A percentile compares a stretch with the other conserved stretches of the same genome.
phyloP scores from a whole-genome alignment of 192 early-diverging fungal genomes.

The Obelidium mucronatum region DNA sequence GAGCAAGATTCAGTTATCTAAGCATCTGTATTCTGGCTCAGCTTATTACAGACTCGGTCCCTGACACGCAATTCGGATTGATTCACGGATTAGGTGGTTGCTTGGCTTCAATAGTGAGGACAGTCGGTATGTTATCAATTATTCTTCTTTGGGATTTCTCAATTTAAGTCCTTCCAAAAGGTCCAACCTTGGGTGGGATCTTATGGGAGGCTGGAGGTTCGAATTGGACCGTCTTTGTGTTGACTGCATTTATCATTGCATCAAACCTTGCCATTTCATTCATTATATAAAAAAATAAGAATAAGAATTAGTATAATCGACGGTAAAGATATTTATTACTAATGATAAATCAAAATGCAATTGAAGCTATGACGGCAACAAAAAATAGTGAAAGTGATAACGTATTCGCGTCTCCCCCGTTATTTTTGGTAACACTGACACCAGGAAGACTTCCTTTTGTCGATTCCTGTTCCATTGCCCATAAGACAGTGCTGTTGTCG shows the following conservation, averaged over 20 bases:
- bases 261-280: background rate
- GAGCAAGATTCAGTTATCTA: too few species aligned
- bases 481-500: background rate
- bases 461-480: too few species aligned
- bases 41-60: slow-evolving; percentile 46
- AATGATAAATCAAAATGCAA: too few species aligned
- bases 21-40: background rate
- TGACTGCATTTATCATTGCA: slow-evolving; percentile 11
- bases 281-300: background rate
- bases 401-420: background rate
- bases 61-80: slow-evolving; percentile 39
- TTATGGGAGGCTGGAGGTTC: slow-evolving; percentile 32
- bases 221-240: slow-evolving; percentile 31
- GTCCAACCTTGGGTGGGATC: slow-evolving; percentile 34
- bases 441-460: too few species aligned
- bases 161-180: background rate
- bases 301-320: background rate
- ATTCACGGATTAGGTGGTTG: slow-evolving; percentile 52
- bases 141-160: background rate
- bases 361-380: background rate
- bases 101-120: slow-evolving; percentile 40
- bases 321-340: too few species aligned
- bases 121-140: slow-evolving; percentile 27
- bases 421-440: too few species aligned
- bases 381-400: background rate